A percentile compares a stretch with the other conserved stretches of the same genome.
Conservation (phyloP, 164 flowering plant species). For the Tetrastigma voinierianum region DNA sequence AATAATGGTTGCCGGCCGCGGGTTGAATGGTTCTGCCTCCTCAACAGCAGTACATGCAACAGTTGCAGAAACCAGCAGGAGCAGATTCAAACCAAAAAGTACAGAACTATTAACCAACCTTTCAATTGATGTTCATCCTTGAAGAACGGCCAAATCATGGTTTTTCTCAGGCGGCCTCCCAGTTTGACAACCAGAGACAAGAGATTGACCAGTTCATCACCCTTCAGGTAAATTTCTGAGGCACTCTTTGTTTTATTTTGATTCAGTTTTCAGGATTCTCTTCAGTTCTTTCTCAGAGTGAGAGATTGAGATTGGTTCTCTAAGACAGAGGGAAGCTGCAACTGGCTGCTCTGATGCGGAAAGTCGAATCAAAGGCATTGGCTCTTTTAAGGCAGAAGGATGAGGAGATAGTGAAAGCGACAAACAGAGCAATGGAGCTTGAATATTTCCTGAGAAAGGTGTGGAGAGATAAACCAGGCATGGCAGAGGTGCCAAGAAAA, state of each 20-base stretch:
- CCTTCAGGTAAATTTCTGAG: slow-evolving; percentile 17
- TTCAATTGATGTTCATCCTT: slow-evolving; percentile 1
- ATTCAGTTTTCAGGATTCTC: neutral
- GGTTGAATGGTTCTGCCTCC: slow-evolving; percentile 17
- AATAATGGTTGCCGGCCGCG: slow-evolving; percentile 12
- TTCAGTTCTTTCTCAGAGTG: slow-evolving; percentile 25
- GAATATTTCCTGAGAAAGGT: slow-evolving; percentile 29
- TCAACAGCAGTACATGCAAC: slow-evolving; percentile 15
- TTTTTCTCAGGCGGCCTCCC: slow-evolving; percentile 14
- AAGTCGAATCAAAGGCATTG: slow-evolving; percentile 29
- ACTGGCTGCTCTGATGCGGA: slow-evolving; percentile 21
- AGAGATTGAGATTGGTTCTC: slow-evolving; percentile 35
- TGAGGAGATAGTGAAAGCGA: slow-evolving; percentile 40
- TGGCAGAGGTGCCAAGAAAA: slow-evolving; percentile 72
- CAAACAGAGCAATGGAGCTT: slow-evolving; percentile 32
- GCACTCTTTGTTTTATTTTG: neutral
- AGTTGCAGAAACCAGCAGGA: slow-evolving; percentile 13
- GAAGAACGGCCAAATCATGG: slow-evolving; percentile 7
- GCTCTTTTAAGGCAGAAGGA: slow-evolving; percentile 42
- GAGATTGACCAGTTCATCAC: slow-evolving; percentile 40
- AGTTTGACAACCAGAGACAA: slow-evolving; percentile 32
- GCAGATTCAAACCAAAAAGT: neutral
- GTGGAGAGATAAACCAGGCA: slow-evolving; percentile 36
- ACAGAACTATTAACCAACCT: too few species aligned
- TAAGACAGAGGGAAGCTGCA: slow-evolving; percentile 50